phyloP scores from a whole-genome alignment of 1,284 basidiomycete genomes.

The Fomitopsis betulina region DNA sequence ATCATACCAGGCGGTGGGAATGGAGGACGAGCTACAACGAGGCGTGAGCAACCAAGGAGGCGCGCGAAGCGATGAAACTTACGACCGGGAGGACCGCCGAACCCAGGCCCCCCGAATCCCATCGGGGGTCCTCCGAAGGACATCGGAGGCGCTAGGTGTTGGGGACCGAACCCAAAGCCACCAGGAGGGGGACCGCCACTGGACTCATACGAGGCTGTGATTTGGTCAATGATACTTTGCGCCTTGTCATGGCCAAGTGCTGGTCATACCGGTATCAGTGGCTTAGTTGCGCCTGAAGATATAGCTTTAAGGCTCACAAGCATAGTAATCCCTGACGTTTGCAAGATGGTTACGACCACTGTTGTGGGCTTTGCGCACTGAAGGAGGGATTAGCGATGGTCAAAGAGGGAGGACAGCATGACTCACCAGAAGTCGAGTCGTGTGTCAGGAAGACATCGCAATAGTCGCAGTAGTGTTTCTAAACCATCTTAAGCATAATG shows the following conservation, averaged over 20 bases:
- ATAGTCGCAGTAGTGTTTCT: constrained; percentile 92
- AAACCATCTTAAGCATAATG: constrained; percentile 2
- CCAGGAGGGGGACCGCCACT: constrained; percentile 81
- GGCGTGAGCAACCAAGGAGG: constrained; percentile 4
- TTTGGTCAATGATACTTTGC: constrained; percentile 94
- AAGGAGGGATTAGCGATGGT: constrained; percentile 8
- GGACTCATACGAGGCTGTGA: constrained; percentile 86
- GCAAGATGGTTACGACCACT: constrained; percentile 94
- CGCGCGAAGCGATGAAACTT: constrained; percentile 19
- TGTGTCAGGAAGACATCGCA: constrained; percentile 90
- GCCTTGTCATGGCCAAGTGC: constrained; percentile 95
- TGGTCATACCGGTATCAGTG: constrained; percentile 29
- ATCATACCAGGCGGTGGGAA: constrained; percentile 55
- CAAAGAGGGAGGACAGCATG: constrained; percentile 2
- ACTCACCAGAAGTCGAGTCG: constrained; percentile 79
- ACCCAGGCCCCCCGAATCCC: constrained; percentile 41
- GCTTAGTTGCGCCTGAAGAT: background rate
- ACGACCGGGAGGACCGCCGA: constrained; percentile 37
- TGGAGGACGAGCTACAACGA: constrained; percentile 51
- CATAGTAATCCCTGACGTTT: constrained; percentile 97
- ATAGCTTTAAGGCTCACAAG: constrained; percentile 52
- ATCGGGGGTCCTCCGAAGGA: constrained; percentile 47
- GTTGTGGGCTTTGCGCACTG: constrained; percentile 97
- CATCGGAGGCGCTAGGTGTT: constrained; percentile 47
- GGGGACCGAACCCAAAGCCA: constrained; percentile 76